phyloP scores from a whole-genome alignment of 2,329 filamentous ascomycete species.

The Capronia americana region DNA sequence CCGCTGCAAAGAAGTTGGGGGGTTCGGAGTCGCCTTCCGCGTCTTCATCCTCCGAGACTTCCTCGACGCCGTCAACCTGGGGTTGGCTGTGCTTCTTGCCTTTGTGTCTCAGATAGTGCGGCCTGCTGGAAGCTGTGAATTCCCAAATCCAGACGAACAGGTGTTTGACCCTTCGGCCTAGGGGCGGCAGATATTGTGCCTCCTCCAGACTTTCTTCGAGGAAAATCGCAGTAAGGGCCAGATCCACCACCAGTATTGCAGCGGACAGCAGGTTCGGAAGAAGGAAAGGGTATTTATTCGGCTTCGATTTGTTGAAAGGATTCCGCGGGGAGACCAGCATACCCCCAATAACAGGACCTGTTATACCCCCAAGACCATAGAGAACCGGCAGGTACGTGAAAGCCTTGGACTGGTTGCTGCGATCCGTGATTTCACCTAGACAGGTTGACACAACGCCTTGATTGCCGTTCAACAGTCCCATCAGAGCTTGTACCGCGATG shows the following conservation, averaged over 20 bases:
- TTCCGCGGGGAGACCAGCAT: constrained; percentile 72
- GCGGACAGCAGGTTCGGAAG: constrained; percentile 82
- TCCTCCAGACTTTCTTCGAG: constrained; percentile 85
- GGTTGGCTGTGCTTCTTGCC: constrained; percentile 21
- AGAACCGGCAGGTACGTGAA: constrained; percentile 95
- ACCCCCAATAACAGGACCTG: constrained; percentile 89
- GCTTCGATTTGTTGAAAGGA: constrained; percentile 58
- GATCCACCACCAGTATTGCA: constrained; percentile 71
- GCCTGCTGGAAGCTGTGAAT: constrained; percentile 64
- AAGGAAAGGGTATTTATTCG: constrained; percentile 77
- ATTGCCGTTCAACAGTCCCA: constrained; percentile 95
- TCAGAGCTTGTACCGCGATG: constrained; percentile 81
- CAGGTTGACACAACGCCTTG: constrained; percentile 93
- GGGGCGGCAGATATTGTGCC: constrained; percentile 64
- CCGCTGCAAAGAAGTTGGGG: constrained; percentile 46
- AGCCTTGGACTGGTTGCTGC: constrained; percentile 89
- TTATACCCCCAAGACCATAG: constrained; percentile 94
- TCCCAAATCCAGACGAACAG: constrained; percentile 74
- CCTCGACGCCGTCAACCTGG: constrained; percentile 18
- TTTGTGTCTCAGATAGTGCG: constrained; percentile 61
- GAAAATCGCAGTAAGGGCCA: constrained; percentile 77
- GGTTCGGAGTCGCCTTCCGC: constrained; percentile 51
- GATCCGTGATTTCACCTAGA: constrained; percentile 91
- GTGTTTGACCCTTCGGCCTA: constrained; percentile 64
- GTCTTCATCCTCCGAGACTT: constrained; percentile 37